Conservation (phyloP, 495 filamentous ascomycete genomes). For the Haplographium delicatum region DNA sequence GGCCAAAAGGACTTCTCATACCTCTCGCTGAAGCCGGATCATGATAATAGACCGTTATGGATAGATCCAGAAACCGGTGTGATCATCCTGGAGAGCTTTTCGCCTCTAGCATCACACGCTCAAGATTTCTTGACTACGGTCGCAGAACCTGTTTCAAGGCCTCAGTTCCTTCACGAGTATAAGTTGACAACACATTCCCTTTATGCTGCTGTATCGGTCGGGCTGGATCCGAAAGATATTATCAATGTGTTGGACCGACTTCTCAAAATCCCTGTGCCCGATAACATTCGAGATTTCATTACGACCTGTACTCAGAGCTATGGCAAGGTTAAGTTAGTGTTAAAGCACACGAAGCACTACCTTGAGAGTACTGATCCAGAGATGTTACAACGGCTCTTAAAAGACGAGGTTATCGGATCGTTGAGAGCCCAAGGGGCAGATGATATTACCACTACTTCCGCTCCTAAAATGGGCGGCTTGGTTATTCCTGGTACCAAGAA, state of each 20-base stretch:
- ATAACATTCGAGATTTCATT: slow-evolving; percentile 75
- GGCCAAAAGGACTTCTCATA: slow-evolving; percentile 68
- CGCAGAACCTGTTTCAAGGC: slow-evolving; percentile 86
- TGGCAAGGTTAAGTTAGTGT: slow-evolving; percentile 90
- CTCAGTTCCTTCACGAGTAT: slow-evolving; percentile 89
- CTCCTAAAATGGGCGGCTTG: slow-evolving; percentile 81
- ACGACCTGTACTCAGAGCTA: slow-evolving; percentile 79
- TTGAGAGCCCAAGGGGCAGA: slow-evolving; percentile 55
- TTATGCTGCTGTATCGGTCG: slow-evolving; percentile 92
- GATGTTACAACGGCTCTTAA: slow-evolving; percentile 76
- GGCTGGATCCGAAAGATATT: slow-evolving; percentile 81
- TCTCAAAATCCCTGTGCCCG: slow-evolving; percentile 78
- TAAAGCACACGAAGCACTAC: slow-evolving; percentile 91
- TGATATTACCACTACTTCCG: slow-evolving; percentile 70
- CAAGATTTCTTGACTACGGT: slow-evolving; percentile 95
- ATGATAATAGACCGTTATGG: slow-evolving; percentile 84
- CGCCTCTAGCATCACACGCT: slow-evolving; percentile 73
- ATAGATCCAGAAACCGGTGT: slow-evolving; percentile 79
- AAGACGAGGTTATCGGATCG: slow-evolving; percentile 64
- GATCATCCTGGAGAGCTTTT: slow-evolving; percentile 96
- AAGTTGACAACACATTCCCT: slow-evolving; percentile 84
- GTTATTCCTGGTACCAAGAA: slow-evolving; percentile 95
- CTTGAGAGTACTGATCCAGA: slow-evolving; percentile 84
- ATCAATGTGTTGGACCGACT: slow-evolving; percentile 80
- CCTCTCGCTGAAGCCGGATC: slow-evolving; percentile 77